Evolutionary conservation across 495 filamentous ascomycete species (phyloP).

Genomic region (Xylaria telfairii): DNA sequence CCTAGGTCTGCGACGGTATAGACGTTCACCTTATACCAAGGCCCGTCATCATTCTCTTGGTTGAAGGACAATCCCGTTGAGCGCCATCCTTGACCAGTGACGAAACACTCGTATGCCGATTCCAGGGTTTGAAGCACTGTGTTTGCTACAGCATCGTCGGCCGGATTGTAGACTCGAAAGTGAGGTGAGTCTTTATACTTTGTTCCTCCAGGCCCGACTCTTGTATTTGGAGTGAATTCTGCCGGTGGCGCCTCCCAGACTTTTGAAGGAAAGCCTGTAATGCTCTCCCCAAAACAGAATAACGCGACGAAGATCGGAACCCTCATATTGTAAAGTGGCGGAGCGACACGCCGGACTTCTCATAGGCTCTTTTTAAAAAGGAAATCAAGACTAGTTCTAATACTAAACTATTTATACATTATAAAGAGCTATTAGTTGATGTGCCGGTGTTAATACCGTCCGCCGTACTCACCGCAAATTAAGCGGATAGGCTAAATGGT

Average conservation of each 20-base stretch:
- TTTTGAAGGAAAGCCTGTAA: slow-evolving; percentile 26
- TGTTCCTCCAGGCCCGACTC: slow-evolving; percentile 44
- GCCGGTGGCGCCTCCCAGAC: slow-evolving; percentile 36
- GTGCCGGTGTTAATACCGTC: neutral
- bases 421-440: neutral
- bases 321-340: neutral
- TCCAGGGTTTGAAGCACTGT: slow-evolving; percentile 45
- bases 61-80: slow-evolving; percentile 49
- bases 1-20: slow-evolving; percentile 45
- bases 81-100: slow-evolving; percentile 49
- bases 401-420: neutral
- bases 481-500: slow-evolving; percentile 7
- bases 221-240: slow-evolving; percentile 48
- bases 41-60: slow-evolving; percentile 41
- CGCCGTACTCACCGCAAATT: neutral
- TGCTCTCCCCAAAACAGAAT: neutral
- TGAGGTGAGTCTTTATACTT: slow-evolving; percentile 51
- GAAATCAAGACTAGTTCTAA: neutral
- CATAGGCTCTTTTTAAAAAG: neutral
- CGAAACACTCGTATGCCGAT: slow-evolving; percentile 52
- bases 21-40: slow-evolving; percentile 54
- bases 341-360: neutral
- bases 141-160: slow-evolving; percentile 37
- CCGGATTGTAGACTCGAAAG: slow-evolving; percentile 49
- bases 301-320: neutral